Conservation (phyloP, 139 green algal genomes). For the Desmodesmus armatus region DNA sequence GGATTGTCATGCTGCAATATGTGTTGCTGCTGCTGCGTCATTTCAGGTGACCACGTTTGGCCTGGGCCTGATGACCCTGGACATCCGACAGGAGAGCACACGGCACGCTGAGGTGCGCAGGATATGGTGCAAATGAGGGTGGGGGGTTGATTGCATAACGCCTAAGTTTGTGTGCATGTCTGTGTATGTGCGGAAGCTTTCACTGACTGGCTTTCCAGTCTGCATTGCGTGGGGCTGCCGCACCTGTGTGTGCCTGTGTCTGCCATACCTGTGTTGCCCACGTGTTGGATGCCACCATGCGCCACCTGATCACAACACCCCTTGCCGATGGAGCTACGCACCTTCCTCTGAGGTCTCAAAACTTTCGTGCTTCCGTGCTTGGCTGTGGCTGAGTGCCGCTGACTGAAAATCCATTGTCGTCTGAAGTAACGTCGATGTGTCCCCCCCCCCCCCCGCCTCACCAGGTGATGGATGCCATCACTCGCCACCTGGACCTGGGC, state of each 20-base stretch:
- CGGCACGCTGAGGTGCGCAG: conserved; percentile 82
- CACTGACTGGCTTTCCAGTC: too few species aligned
- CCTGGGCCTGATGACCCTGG: conserved; percentile 88
- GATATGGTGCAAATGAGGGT: background rate
- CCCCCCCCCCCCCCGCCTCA: too few species aligned
- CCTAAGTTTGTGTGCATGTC: too few species aligned
- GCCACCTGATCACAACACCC: too few species aligned
- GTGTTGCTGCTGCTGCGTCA: background rate
- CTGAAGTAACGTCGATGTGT: background rate
- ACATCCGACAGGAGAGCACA: conserved; percentile 91
- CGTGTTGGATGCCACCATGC: conserved; percentile 90
- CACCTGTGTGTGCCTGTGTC: too few species aligned
- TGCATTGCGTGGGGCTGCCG: too few species aligned
- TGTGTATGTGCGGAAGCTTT: background rate
- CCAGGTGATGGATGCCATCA: conserved; percentile 91
- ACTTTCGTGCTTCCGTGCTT: background rate
- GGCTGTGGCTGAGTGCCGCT: conserved; percentile 31
- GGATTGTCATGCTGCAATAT: too few species aligned
- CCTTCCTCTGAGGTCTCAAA: conserved; percentile 69
- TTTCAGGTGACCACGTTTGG: conserved; percentile 83
- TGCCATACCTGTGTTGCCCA: background rate
- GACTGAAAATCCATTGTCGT: background rate
- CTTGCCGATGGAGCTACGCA: conserved; percentile 85
- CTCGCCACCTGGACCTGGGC: conserved; percentile 87
- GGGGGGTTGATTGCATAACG: too few species aligned